Base-by-base conservation (phyloP, 768 basidiomycete genomes). In the Leccinellum albellum region DNA sequence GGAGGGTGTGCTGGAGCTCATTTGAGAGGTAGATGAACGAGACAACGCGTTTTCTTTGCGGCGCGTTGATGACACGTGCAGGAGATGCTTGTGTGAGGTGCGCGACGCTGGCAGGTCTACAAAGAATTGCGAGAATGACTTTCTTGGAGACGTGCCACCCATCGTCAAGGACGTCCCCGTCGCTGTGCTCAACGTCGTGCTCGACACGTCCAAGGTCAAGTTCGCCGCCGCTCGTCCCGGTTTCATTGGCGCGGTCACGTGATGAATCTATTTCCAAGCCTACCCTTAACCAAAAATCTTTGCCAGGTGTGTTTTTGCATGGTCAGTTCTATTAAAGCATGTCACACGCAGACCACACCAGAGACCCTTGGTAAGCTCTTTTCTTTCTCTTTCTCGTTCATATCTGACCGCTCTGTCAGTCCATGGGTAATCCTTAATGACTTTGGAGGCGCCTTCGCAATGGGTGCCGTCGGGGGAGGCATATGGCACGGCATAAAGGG, bases 401-500 rank as follows among this genome's bases (percentile, higher is more conserved):
- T 14, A 0, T 12, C 13, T 64, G 28, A 64, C 52, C 1, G 8
- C 32, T 42, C 21, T 31, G 17, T 14, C 66, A 98, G 96, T 76
- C 96, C 96, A 66, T 98, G 94, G 93, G 95, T 98, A 52, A 90
- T 98, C 70, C 87, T 98, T 66, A 97, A 92, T 79, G 96, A 98
- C 78, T 96, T 95, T 74, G 95, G 96, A 58, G 95, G 94, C 60
- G 94, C 95, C 13, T 96, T 97, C 74, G 85, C 95, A 17, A 98
- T 98, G 95, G 95, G 95, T 72, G 93, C 94, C 33, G 87, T 98
- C 54, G 96, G 96, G 66, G 96, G 96, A 68, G 94, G 91, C 62
- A 93, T 98, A 69, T 98, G 96, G 96, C 94, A 98, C 75, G 93
- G 94, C 55, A 94, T 98, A 65, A 98, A 98, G 76, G 96, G 96